Percentiles rank a stretch among this genome's conserved stretches.
phyloP scores from a whole-genome alignment of 371 early-diverging fungal species.

The Paraphysoderma sedebokerense region DNA sequence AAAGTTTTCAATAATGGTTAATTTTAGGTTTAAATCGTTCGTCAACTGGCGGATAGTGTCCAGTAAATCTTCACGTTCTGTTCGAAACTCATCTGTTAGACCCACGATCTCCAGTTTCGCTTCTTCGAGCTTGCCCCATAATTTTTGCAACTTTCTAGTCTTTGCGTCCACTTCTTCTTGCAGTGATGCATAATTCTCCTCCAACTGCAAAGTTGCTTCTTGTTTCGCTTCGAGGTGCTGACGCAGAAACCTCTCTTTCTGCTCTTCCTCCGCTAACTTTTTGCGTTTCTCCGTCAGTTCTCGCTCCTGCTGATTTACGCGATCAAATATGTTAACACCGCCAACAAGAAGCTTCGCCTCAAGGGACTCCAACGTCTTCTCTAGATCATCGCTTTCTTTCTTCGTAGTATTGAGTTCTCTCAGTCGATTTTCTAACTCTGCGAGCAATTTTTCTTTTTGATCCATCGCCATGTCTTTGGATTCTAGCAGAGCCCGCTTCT shows the following conservation, averaged over 20 bases:
- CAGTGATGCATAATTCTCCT: constrained; percentile 12
- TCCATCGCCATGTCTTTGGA: constrained; percentile 26
- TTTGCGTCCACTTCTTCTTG: constrained; percentile 22
- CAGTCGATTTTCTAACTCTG: constrained; percentile 24
- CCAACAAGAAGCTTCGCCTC: constrained; percentile 23
- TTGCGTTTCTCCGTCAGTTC: neutral
- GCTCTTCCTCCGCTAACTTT: constrained; percentile 7
- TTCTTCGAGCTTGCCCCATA: constrained; percentile 12
- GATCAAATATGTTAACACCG: neutral
- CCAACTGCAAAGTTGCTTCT: constrained; percentile 12
- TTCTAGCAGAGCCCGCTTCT: constrained; percentile 19
- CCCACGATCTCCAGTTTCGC: constrained; percentile 11
- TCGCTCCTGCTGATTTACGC: neutral
- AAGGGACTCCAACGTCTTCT: constrained; percentile 16
- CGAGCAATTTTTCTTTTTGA: constrained; percentile 21
- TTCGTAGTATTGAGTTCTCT: constrained; percentile 24
- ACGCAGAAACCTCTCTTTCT: constrained; percentile 3
- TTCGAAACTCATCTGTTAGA: constrained; percentile 15
- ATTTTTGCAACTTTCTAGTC: constrained; percentile 15
- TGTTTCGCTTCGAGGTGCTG: constrained; percentile 10
- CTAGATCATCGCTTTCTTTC: constrained; percentile 19
- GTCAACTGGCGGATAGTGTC: constrained; percentile 18
- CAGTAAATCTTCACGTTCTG: constrained; percentile 13
- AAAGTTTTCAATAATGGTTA: constrained; percentile 22
- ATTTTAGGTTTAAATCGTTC: constrained; percentile 12